Percentiles rank a stretch among this genome's conserved stretches.
Evolutionary conservation across 345 rosid genomes (phyloP).

Genomic region (Conringia planisiliqua): DNA sequence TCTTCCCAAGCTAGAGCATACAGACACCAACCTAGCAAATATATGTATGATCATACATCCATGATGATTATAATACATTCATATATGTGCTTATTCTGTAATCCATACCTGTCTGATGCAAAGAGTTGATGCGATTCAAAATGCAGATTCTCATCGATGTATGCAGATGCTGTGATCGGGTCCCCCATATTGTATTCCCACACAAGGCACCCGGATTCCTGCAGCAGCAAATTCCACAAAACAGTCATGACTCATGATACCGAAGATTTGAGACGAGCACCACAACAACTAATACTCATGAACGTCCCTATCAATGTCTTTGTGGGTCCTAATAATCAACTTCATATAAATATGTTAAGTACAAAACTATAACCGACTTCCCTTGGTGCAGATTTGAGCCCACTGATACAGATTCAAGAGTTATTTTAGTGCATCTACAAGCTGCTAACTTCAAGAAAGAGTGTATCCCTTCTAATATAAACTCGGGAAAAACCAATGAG

Average conservation of each 20-base stretch:
- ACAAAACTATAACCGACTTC: background rate
- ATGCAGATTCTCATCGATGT: slow-evolving; percentile 73
- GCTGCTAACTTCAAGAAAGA: no score
- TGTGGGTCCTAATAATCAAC: background rate
- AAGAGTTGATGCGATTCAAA: slow-evolving; percentile 37
- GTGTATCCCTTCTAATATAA: no score
- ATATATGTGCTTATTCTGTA: slow-evolving; percentile 5
- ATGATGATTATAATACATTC: background rate
- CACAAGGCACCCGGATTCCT: slow-evolving; percentile 61
- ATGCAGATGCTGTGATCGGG: slow-evolving; percentile 85
- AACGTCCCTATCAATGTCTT: background rate
- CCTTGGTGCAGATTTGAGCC: background rate
- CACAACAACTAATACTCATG: slow-evolving; percentile 2
- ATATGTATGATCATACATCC: background rate
- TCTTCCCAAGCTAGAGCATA: slow-evolving; percentile 68
- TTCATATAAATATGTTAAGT: background rate
- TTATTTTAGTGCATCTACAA: background rate
- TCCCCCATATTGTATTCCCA: slow-evolving; percentile 75
- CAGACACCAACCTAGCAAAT: slow-evolving; percentile 65
- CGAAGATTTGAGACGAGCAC: slow-evolving; percentile 8
- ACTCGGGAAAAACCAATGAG: no score
- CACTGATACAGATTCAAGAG: background rate
- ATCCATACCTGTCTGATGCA: slow-evolving; percentile 54
- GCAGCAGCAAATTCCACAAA: slow-evolving; percentile 24
- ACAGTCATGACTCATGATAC: slow-evolving; percentile 13